Evolutionary conservation across 305 asterid species (phyloP).

Genomic region (Fraxinus velutina): DNA sequence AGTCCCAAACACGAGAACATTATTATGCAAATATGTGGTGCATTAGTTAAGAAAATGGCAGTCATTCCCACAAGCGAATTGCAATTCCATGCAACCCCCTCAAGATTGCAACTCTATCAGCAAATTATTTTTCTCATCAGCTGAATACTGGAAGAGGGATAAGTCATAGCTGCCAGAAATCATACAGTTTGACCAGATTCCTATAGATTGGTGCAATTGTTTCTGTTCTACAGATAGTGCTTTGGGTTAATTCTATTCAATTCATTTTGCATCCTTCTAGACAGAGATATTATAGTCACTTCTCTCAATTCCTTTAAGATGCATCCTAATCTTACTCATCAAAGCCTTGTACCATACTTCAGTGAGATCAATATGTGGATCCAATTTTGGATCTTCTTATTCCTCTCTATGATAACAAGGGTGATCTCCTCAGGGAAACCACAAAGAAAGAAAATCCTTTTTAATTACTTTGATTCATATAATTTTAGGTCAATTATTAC

Average conservation of each 20-base stretch:
- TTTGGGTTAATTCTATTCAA: not conserved
- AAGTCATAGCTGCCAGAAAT: not conserved
- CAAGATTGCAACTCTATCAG: not conserved
- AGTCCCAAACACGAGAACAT: constrained; percentile 12
- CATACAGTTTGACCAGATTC: not conserved
- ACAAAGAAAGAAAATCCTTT: not conserved
- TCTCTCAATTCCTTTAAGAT: not conserved
- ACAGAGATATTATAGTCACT: not conserved
- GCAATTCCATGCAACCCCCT: not conserved
- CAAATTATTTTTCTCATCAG: not conserved
- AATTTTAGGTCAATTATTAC: not conserved
- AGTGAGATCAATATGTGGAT: not conserved
- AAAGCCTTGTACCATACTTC: not conserved
- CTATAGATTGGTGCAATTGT: not conserved
- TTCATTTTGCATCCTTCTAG: not conserved
- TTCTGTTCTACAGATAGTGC: not conserved
- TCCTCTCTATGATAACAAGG: not conserved
- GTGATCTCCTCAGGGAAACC: not conserved
- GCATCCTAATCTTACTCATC: not conserved
- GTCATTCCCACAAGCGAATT: not conserved
- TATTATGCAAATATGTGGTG: not conserved
- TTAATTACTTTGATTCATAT: not conserved
- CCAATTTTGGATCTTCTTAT: not conserved
- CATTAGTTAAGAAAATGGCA: not conserved
- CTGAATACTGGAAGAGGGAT: not conserved